A percentile compares a stretch with the other conserved stretches of the same genome.
Conservation (phyloP, 2,329 filamentous ascomycete species). For the Pseudofabraea citricarpa region DNA sequence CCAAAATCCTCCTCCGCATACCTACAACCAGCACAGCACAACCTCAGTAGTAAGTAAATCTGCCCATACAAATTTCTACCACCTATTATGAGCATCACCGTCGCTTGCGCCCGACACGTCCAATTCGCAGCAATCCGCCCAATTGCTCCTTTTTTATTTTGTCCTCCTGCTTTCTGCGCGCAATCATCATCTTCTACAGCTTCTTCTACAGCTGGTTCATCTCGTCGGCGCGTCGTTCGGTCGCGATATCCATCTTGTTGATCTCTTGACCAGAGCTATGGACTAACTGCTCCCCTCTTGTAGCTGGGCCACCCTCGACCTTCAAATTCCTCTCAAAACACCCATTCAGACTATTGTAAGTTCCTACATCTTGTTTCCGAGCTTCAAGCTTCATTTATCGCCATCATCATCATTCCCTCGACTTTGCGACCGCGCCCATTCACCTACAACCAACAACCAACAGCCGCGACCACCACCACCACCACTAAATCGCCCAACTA, state of each 20-base stretch:
- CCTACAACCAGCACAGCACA: no score
- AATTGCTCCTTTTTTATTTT: constrained; percentile 7
- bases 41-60: no score
- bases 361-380: constrained; percentile 6
- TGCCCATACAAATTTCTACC: no score
- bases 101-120: no score
- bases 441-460: no score
- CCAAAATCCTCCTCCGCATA: no score
- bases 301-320: constrained; percentile 14
- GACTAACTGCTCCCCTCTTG: constrained; percentile 10
- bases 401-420: constrained; percentile 13
- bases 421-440: constrained; percentile 20
- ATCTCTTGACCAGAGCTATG: constrained; percentile 10
- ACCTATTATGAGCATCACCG: no score
- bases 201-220: no score
- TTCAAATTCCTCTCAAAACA: constrained; percentile 3
- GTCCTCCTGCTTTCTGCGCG: constrained; percentile 3
- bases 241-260: constrained; percentile 12
- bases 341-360: constrained; percentile 15
- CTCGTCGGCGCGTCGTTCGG: constrained; percentile 16
- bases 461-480: constrained; percentile 1
- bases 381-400: constrained; percentile 9
- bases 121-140: no score
- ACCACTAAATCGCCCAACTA: constrained; percentile 4
- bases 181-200: constrained; percentile 12